Base-by-base conservation (phyloP, 768 basidiomycete genomes). In the Leccinum truebloodii region DNA sequence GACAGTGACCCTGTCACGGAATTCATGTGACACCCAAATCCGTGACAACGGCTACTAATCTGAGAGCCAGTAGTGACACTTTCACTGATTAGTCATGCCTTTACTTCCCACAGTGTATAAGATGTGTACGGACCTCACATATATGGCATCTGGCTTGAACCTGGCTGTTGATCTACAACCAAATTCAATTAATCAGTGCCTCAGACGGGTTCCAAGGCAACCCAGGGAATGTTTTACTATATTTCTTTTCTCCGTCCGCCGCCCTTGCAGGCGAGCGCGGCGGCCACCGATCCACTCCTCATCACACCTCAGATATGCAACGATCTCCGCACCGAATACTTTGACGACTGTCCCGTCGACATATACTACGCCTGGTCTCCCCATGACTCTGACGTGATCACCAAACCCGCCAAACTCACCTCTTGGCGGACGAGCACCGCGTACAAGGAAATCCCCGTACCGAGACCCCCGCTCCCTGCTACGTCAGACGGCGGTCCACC, bases 221-320 rank as follows among this genome's bases (percentile, higher is more conserved):
- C 12, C 14, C 35, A 37, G 35, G 35, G 35, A 16, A 94, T 94
- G 93, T 94, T 89, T 76, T 91, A 81, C 79, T 96, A 95, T 75
- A 71, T 95, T 46, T 95, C 91, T 28, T 95, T 95, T 71, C 84
- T 95, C 16, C 88, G 92, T 50, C 92, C 94, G 12, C 95, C 93
- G 4, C 91, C 93, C 3, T 65, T 76, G 4, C 81, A 81, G 54
- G 77, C 79, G 0, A 69, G 78, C 7, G 75, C 80, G 2, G 71
- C 76, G 10, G 75, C 76, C 0, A 66, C 71, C 1, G 65, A 70
- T 18, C 59, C 59, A 4, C 74, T 95, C 54, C 73, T 77, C 13
- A 82, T 95, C 55, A 92, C 87, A 2, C 92, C 92, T 1, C 94
- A 95, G 72, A 84, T 97, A 61, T 86, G 88, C 32, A 96, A 97